Conservation (phyloP, 139 green algal genomes). For the Coelastrella sp. region DNA sequence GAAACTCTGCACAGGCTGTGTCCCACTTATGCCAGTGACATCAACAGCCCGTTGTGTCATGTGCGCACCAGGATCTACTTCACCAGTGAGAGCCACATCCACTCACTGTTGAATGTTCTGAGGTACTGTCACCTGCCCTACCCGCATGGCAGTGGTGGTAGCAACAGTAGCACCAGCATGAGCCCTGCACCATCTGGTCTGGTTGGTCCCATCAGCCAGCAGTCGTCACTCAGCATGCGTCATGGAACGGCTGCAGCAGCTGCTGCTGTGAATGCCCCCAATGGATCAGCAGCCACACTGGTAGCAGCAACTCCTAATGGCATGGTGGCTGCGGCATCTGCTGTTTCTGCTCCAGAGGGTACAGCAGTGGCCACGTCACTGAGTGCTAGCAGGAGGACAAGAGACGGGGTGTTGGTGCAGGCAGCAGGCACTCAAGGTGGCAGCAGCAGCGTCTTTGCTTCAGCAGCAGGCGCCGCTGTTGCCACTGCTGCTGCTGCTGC, state of each 20-base stretch:
- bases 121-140: constrained; percentile 76
- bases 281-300: background rate
- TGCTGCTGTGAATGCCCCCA: background rate
- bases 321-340: background rate
- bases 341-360: background rate
- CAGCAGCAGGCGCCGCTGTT: constrained; percentile 3
- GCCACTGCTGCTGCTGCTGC: background rate
- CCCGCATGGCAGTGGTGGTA: background rate
- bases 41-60: constrained; percentile 95
- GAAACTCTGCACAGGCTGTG: constrained; percentile 79
- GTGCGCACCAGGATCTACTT: constrained; percentile 99
- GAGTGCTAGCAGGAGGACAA: background rate
- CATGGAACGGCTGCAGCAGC: background rate
- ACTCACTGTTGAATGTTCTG: constrained; percentile 96
- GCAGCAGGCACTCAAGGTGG: background rate
- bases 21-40: constrained; percentile 90
- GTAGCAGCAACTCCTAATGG: background rate
- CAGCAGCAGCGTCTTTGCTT: constrained; percentile 2
- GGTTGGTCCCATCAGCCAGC: background rate
- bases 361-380: background rate
- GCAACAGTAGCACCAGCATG: background rate
- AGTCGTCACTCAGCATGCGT: background rate
- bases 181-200: background rate
- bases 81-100: constrained; percentile 95
- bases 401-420: background rate